Evolutionary conservation across 768 basidiomycete genomes (phyloP), one percentile per base, ranked within the genome.

Genomic region (Collybia mongolica): DNA sequence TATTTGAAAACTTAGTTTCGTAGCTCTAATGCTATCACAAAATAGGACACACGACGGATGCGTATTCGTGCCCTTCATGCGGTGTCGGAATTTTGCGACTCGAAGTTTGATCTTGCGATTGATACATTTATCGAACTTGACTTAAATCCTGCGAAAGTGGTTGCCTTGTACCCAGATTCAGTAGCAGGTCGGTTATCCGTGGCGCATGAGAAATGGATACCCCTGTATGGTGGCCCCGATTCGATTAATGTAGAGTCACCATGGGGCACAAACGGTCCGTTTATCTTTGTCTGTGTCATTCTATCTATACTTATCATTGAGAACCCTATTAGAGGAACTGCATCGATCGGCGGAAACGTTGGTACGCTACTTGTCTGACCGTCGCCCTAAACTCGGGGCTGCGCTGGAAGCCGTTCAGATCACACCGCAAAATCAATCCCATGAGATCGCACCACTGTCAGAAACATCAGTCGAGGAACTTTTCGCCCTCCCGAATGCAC

Each of bases 131-230:
- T 94, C 42, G 82, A 88, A 37, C 83, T 96, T 37, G 88, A 98
- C 56, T 74, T 94, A 57, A 95, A 95, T 60, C 97, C 97, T 0
- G 92, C 95, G 0, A 93, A 94, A 61, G 91, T 99, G 2, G 78
- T 98, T 18, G 88, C 94, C 1, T 71, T 98, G 5, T 99, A 92
- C 65, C 90, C 92, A 0, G 83, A 88, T 29, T 74, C 75, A 11
- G 80, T 98, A 2, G 80, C 93, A 1, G 96, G 96, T 5, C 77
- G 90, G 26, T 68, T 98, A 6, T 74, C 84, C 5, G 80, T 88
- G 0, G 80, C 84, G 9, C 77, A 70, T 39, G 84, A 86, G 1
- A 70, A 74, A 6, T 94, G 93, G 90, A 86, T 96, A 60, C 72
- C 77, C 4, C 69, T 95, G 2, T 97, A 90, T 62, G 95, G 93